Base-by-base conservation (phyloP, 2,329 filamentous ascomycete species). In the Fusarium chlamydosporum region DNA sequence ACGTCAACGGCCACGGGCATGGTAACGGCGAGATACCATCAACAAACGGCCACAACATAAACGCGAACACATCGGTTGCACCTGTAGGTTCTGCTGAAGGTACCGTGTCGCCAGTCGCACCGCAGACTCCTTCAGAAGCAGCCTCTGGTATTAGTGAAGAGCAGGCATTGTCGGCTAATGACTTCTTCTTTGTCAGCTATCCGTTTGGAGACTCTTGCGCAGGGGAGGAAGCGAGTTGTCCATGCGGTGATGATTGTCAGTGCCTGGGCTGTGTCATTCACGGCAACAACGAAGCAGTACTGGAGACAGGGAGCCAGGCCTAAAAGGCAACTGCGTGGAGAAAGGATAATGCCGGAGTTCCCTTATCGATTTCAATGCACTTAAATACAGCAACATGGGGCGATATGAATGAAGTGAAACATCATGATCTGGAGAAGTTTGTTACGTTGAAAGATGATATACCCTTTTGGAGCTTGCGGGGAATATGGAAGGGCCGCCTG, bases 111-210 rank as follows among this genome's bases (percentile, higher is more conserved):
- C 80, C 83, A 8, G 65, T 74, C 13, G 78, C 80, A 20, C 80
- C 79, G 23, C 82, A 80, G 53, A 85, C 84, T 9, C 83, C 84
- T 2, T 84, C 82, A 4, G 82, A 85, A 51, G 79, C 80, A 7
- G 81, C 82, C 4, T 82, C 82, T 2, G 78, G 76, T 0, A 68
- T 79, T 15, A 78, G 78, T 54, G 85, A 88, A 52, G 86, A 88
- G 64, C 83, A 87, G 70, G 80, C 79, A 8, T 74, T 87, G 26
- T 80, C 83, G 3, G 82, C 83, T 2, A 82, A 79, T 52, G 85
- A 89, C 73, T 89, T 86, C 77, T 84, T 89, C 73, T 89, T 89
- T 70, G 86, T 89, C 58, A 84, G 82, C 56, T 85, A 88, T 65
- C 81, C 84, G 4, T 84, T 82, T 56, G 77, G 78, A 6, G 80